Evolutionary conservation across 176 grass and related monocot genomes (phyloP).

Genomic region (Sorghum bicolor): Sorghum_bicolor_NCBIv3 NC_012870.2:73698501-73699000

Average conservation of each 20-base stretch:
- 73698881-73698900: slow-evolving; percentile 10
- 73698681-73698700: slow-evolving; percentile 14
- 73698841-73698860: not conserved
- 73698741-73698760: not conserved
- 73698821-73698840: not conserved
- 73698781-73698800: slow-evolving; percentile 1
- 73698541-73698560: no score
- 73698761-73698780: not conserved
- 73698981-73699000: no score
- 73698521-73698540: no score
- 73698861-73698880: not conserved
- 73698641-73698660: no score
- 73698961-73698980: not conserved
- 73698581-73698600: no score
- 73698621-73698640: no score
- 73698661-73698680: no score
- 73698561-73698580: no score
- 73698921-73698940: not conserved
- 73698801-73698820: not conserved
- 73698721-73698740: not conserved
- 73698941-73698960: not conserved
- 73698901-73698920: not conserved
- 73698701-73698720: slow-evolving; percentile 1
- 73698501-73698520: no score
- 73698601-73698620: no score